Evolutionary conservation across 164 flowering plant genomes (phyloP), one percentile per base, ranked within the genome.

Genomic region (Litsea cubeba): DNA sequence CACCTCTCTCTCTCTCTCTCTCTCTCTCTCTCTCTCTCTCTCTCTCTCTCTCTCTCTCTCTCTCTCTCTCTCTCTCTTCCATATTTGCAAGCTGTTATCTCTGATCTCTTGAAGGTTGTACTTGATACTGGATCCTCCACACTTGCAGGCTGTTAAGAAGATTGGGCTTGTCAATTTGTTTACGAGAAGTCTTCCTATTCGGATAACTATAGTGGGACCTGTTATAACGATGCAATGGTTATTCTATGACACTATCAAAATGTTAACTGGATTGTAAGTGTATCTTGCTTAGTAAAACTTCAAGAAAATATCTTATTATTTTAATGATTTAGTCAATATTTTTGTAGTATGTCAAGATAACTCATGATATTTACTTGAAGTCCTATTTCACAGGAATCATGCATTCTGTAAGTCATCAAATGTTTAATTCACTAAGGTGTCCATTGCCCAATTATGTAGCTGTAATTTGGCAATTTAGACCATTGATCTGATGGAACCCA

Each of bases 141-240:
- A 20, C 75, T n/a, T 66, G 63, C 87, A 94, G 99, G 97, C 93
- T 74, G 83, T 87, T 74, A 90, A 81, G 87, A 87, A 81, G 50
- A 90, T 93, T 76, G 99, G 97, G 69, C 25, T 89, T 69, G 62
- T 70, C 12, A 88, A 87, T 79, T 74, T 95, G 65, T 93, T 93
- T 75, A 93, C 94, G 2, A 87, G 99, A 86, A 95, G 99, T 78
- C 95, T 95, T 72, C 95, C 97, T 73, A 80, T 93, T 74, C 83
- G 97, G 46, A 80, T 90, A 14, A 63, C 82, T 65, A 76, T 90
- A 20, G 96, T 90, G 10, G 97, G 99, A 7, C 99, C 97, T 62
- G 89, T 86, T 30, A 81, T 93, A 65, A 90, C 97, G 20, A 62
- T 88, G 82, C 99, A 95, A 63, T 95, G 99, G 97, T 85, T 91